Evolutionary conservation across 2,329 filamentous ascomycete species (phyloP), one percentile per base, ranked within the genome.

Genomic region (Trichoderma cornu-damae): DNA sequence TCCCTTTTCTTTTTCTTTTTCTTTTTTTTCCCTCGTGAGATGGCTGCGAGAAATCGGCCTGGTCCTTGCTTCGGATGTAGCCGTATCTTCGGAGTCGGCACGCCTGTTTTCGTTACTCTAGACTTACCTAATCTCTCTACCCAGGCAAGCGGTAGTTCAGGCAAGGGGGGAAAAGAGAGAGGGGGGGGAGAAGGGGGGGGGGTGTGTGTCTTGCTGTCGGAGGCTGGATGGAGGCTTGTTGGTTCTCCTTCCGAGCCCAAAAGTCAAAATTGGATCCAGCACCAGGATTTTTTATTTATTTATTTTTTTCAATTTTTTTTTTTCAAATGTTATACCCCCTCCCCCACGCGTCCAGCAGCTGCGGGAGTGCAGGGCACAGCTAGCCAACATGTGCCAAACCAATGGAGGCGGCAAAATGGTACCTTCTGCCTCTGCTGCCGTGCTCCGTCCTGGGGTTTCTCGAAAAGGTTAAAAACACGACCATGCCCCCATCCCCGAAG

Each of bases 91-190:
- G 49, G 32, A 30, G 51, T 20, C 16, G 28, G 28, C 18, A 34
- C 28, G 14, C 16, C 42, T 46, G 44, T 59, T 59, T 58, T 44
- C 57, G 51, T 59, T 59, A 59, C 57, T 56, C 43, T 56, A 59
- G 57, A 59, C 57, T 59, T 59, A 59, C 57, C 57, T 59, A 59
- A 59, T 56, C 57, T 35, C 16, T 59, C 22, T 47, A 34, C 32
- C 35, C 46, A 24, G 43, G 28, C 28, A 26, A 49, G 22, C 46
- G 37, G 57, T 56, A 49, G 37, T 30, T 35, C 34, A 56, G n/a
- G 51, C 57, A 59, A 56, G 51, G 51, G 51, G 40, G 34, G n/a
- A n/a, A n/a, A n/a, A n/a, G n/a, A n/a, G n/a, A n/a, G n/a, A n/a
- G n/a, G n/a, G n/a, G n/a, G n/a, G n/a, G n/a, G n/a, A n/a, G n/a